These are phyloP conservation scores for Tympanopsis confertula DNA, from an alignment of 2,329 filamentous ascomycete species.

Conservation along the genomic window DNA sequence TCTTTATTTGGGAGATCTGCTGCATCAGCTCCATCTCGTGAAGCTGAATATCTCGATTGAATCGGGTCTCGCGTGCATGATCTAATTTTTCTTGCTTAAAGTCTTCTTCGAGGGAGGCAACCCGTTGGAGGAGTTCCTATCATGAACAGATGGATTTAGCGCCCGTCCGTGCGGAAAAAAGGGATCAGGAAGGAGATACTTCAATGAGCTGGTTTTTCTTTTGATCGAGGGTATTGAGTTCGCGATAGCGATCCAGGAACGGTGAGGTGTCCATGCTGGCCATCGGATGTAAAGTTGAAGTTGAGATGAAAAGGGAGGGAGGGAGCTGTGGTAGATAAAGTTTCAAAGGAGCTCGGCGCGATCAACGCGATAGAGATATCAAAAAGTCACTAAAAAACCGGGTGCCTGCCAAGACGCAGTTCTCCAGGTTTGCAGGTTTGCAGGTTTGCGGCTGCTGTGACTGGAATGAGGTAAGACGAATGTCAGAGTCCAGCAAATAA, in stretches of 20 bases:
- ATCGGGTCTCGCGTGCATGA: conserved; percentile 30
- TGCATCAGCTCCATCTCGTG: conserved; percentile 32
- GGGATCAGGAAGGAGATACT: conserved; percentile 14
- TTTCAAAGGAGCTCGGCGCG: no score
- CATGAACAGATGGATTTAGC: conserved; percentile 3
- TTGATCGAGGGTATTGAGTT: conserved; percentile 27
- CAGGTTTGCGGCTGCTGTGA: no score
- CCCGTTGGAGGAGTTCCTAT: conserved; percentile 30
- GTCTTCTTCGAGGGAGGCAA: conserved; percentile 27
- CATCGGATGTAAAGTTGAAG: no score
- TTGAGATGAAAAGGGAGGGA: no score
- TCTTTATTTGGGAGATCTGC: conserved; percentile 27
- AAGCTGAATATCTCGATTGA: conserved; percentile 31
- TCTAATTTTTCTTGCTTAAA: conserved; percentile 29
- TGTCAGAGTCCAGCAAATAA: no score
- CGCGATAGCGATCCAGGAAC: conserved; percentile 27
- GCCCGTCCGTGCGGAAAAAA: not conserved
- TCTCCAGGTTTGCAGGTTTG: no score
- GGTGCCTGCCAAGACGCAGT: no score
- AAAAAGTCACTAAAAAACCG: no score
- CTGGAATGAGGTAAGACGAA: no score
- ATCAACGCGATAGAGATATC: no score
- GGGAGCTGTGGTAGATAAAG: no score
- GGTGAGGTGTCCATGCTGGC: conserved; percentile 13
- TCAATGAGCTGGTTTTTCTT: conserved; percentile 33